Percentiles rank a stretch among this genome's conserved stretches.
Evolutionary conservation across 164 flowering plant species (phyloP).

Genomic region (Cinnamomum micranthum): DNA sequence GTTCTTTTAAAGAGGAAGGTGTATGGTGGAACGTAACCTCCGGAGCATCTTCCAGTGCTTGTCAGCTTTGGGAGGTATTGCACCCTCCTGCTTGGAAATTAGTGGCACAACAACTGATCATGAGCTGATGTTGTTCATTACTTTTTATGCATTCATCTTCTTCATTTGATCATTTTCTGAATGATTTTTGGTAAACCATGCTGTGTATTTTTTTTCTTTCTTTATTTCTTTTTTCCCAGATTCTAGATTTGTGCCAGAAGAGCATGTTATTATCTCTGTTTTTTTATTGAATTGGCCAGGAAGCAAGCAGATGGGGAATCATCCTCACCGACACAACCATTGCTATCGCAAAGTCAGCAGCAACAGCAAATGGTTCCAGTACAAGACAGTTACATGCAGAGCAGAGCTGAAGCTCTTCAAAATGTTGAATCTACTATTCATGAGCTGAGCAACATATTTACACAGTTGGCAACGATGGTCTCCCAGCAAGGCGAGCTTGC

Average conservation of each 20-base stretch:
- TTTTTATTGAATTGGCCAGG: constrained; percentile 29
- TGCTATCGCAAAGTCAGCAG: constrained; percentile 25
- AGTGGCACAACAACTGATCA: no score
- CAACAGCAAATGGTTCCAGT: constrained; percentile 78
- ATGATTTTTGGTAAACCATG: no score
- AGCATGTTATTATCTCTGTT: no score
- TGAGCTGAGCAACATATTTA: constrained; percentile 82
- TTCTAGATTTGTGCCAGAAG: background rate
- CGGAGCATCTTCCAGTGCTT: no score
- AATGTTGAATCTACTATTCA: constrained; percentile 98
- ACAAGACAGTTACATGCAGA: constrained; percentile 96
- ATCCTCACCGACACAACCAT: constrained; percentile 43
- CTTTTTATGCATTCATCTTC: no score
- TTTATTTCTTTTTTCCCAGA: no score
- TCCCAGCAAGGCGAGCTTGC: constrained; percentile 99
- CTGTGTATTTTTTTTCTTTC: background rate
- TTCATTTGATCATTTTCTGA: no score
- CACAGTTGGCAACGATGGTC: constrained; percentile 96
- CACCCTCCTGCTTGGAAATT: no score
- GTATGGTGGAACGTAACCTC: background rate
- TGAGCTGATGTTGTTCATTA: no score
- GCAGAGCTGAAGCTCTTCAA: constrained; percentile 98
- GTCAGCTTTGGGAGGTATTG: no score
- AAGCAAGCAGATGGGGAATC: constrained; percentile 62
- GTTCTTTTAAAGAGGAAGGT: background rate